Evolutionary conservation across 2,329 filamentous ascomycete species (phyloP), one percentile per base, ranked within the genome.

Genomic region (Aspergillus sp.): DNA sequence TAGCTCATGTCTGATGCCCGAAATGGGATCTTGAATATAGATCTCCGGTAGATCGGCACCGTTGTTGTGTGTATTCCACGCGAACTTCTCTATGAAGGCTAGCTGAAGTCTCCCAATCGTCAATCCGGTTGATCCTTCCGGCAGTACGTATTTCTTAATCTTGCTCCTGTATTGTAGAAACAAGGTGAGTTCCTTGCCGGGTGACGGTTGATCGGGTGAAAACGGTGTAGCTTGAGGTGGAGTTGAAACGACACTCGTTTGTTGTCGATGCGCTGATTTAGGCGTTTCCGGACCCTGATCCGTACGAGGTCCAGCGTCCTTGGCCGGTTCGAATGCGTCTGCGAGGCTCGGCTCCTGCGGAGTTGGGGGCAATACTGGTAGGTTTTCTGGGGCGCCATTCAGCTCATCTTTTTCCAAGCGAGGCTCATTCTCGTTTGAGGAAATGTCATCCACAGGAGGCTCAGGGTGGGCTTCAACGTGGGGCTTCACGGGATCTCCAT

Each of bases 31-130:
- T 73, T 99, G 95, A 15, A 99, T 95, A 73, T 99, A 97, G 15
- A 99, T 98, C 67, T 99, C 95, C 0, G 95, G 95, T 46, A 99
- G 78, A 71, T 99, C 95, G 13, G 87, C 86, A 7, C 95, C 95
- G 68, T 97, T 96, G 60, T 91, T 89, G 66, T 98, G 93, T 1
- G 93, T 97, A 67, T 96, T 98, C 93, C 96, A 99, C 0, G 93
- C 95, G 71, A 99, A 99, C 72, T 97, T 99, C 66, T 99, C 95
- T 66, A 99, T 99, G 67, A 99, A 99, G 1, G 95, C 93, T 27
- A 99, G 83, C 73, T 99, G 93, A 57, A 99, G 76, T 22, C 93
- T 86, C 1, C 92, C 92, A 58, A 97, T 88, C 3, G 91, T 93
- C 11, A 99, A 81, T 61, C 93, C 91, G 33, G 88, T 87, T 64